Base-by-base conservation (phyloP, 2,329 filamentous ascomycete species). In the Hypoxylon sp. region DNA sequence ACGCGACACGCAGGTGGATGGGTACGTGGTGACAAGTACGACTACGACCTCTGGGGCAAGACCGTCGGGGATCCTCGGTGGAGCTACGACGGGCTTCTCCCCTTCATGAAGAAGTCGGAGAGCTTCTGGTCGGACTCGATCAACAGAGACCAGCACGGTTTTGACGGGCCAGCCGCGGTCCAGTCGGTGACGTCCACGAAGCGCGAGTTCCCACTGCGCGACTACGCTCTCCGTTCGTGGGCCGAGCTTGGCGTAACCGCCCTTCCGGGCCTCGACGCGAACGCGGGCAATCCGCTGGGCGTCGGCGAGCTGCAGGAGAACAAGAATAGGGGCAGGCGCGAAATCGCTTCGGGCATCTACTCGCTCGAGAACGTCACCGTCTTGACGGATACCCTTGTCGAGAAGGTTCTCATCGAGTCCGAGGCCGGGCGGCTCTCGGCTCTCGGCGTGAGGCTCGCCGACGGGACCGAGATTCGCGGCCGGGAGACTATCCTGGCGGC, bases 21-120 rank as follows among this genome's bases (percentile, higher is more conserved):
- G 68, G 72, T 75, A n/a, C 72, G 77, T 27, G 77, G 77, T 2
- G 71, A 72, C 17, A 67, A 67, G 9, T 66, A 66, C 15, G 77
- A 79, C 57, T 80, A 75, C 59, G 71, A 80, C 43, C 67, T 72
- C 40, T 80, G 77, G 79, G 77, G 75, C 1, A 5, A 58, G 42
- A n/a, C 58, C 43, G 38, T 62, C 33, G 4, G 42, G 23, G 77
- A 81, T 54, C 20, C 67, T 2, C 60, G 68, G 3, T 81, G 78
- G 73, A 72, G 69, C 40, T 77, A 74, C 35, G 67, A 75, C 0
- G 69, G 70, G n/a, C 69, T 78, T 38, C 70, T 77, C 8, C 74
- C 74, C 1, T 81, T 77, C 56, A 73, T 77, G 53, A 64, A 64
- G 24, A 74, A 71, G 41, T 60, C 67, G 0, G 74, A 77, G 60